Conservation (phyloP, 1,139 yeast genomes). For the Hansenula sp. region DNA sequence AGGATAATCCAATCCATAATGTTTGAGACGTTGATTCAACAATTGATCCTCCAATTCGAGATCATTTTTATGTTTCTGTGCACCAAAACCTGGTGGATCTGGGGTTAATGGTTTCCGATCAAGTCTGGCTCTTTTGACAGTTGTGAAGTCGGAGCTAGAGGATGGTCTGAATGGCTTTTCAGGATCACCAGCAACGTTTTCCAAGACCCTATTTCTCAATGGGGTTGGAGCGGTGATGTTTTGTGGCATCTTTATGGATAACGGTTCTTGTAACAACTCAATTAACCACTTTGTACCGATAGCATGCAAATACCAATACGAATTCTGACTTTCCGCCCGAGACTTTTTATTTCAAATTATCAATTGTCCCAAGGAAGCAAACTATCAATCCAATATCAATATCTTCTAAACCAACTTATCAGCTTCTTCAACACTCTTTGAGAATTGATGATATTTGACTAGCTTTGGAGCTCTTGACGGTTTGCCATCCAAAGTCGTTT, state of each 20-base stretch:
- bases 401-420: too few species aligned
- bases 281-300: too few species aligned
- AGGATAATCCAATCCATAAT: slow-evolving; percentile 58
- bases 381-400: too few species aligned
- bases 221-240: slow-evolving; percentile 21
- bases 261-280: too few species aligned
- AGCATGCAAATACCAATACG: too few species aligned
- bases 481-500: too few species aligned
- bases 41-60: slow-evolving; percentile 14
- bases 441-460: too few species aligned
- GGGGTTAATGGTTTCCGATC: slow-evolving; percentile 1
- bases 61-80: neutral
- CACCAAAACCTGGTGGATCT: slow-evolving; percentile 4
- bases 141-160: slow-evolving; percentile 12
- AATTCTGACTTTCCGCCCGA: too few species aligned
- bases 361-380: too few species aligned
- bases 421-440: too few species aligned
- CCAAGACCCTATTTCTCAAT: slow-evolving; percentile 11
- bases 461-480: too few species aligned
- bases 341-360: too few species aligned
- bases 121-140: slow-evolving; percentile 7
- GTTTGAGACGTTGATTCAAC: slow-evolving; percentile 33
- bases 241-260: neutral
- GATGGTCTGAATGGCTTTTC: slow-evolving; percentile 9
- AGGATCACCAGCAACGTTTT: slow-evolving; percentile 1